Evolutionary conservation across 257 asterid species (phyloP).

Genomic region (Paulownia fortunei): DNA sequence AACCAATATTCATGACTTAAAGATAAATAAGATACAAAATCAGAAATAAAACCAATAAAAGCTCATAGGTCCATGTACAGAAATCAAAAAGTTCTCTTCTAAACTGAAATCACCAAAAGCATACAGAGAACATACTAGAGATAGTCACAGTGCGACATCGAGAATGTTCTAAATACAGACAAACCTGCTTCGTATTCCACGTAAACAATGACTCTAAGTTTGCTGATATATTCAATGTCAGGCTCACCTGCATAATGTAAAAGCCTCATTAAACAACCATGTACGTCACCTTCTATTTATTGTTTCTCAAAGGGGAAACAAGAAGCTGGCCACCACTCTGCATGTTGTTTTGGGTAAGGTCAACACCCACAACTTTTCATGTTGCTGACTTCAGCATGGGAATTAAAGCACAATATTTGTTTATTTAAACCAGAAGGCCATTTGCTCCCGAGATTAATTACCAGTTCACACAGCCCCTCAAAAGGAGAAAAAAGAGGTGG

Average conservation of each 20-base stretch:
- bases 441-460: conserved; percentile 6
- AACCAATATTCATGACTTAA: not conserved
- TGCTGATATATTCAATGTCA: conserved; percentile 71
- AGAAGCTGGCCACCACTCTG: conserved; percentile 8
- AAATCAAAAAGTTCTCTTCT: not conserved
- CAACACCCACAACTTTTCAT: not conserved
- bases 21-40: conserved; percentile 2
- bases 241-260: conserved; percentile 63
- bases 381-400: not conserved
- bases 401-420: not conserved
- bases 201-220: conserved; percentile 68
- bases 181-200: conserved; percentile 86
- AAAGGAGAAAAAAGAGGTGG: not conserved
- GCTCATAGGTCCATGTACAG: not conserved
- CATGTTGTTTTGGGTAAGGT: not conserved
- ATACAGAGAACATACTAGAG: not conserved
- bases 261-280: conserved; percentile 28
- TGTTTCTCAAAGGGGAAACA: conserved; percentile 22
- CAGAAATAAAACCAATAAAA: conserved; percentile 19
- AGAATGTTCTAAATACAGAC: conserved; percentile 15
- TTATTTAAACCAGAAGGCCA: not conserved
- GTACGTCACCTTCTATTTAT: conserved; percentile 9
- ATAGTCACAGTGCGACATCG: conserved; percentile 4
- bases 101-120: conserved; percentile 21
- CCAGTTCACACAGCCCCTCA: not conserved